phyloP scores from a whole-genome alignment of 768 basidiomycete genomes.

The Podaxis sp. region DNA sequence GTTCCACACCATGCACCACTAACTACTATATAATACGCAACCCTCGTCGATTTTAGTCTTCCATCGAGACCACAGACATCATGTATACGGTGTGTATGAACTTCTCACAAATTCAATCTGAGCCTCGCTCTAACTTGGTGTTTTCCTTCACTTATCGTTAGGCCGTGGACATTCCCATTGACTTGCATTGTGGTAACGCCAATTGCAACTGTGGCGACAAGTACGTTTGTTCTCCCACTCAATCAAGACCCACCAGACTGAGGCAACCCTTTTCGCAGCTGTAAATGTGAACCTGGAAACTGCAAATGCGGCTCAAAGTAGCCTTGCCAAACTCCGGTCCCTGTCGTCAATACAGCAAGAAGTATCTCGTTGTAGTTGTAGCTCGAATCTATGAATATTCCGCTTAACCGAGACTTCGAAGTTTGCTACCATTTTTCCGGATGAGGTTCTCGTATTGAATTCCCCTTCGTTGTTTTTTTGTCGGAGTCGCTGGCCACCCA shows the following conservation, averaged over 20 bases:
- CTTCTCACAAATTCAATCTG: not conserved
- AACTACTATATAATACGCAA: not conserved
- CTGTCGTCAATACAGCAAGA: not conserved
- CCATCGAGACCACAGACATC: not conserved
- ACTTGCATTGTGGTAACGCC: slow-evolving; percentile 2
- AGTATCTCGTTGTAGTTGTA: not conserved
- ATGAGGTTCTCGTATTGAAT: no score
- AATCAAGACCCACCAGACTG: not conserved
- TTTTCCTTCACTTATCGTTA: not conserved
- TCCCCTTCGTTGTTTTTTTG: no score
- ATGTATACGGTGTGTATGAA: not conserved
- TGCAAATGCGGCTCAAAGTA: slow-evolving; percentile 9
- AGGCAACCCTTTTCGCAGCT: not conserved
- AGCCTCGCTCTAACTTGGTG: not conserved
- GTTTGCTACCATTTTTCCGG: no score
- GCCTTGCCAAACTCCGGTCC: not conserved
- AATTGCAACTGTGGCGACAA: slow-evolving; percentile 7
- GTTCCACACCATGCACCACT: not conserved
- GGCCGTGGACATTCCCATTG: not conserved
- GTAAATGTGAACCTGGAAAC: slow-evolving; percentile 5
- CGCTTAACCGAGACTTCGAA: no score
- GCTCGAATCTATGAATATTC: no score
- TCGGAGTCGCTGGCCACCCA: no score
- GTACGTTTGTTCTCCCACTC: not conserved
- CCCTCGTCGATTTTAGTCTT: not conserved